Evolutionary conservation across 2,329 filamentous ascomycete genomes (phyloP), one percentile per base, ranked within the genome.

Genomic region (Balansia obtecta): DNA sequence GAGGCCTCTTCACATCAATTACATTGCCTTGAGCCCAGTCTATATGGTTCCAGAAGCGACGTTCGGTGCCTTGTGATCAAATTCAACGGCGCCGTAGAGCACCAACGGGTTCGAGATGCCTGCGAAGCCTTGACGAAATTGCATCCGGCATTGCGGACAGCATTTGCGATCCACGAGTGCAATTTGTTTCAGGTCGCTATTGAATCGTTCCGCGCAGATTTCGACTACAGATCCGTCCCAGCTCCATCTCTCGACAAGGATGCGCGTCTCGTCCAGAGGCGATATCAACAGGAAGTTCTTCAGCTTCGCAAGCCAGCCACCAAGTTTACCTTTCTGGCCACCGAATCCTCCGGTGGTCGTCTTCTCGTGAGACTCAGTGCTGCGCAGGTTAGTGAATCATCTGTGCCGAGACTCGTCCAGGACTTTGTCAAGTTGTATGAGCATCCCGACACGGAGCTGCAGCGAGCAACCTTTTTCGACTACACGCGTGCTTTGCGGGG

Each of bases 111-210:
- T 1, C 69, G 76, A 52, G 64, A 67, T 1, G 72, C 73, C 0
- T 77, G 74, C 55, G 63, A 65, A 20, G 65, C 67, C 12, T 63
- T 78, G 9, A 63, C 65, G 0, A 61, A 61, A 34, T 64, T 73
- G 37, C 75, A 78, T 41, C 70, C 73, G 0, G 74, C 77, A 30
- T 66, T 82, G 8, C 72, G 77, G 20, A 79, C 79, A 0, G 70
- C 72, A 0, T 81, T 81, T 50, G 65, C 74, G 2, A 61, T 67
- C 0, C 68, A 75, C 45, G 66, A 69, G 11, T 67, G 72, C 7
- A 66, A 65, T 2, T 63, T 77, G 0, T 76, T 72, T 55, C 75
- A 78, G 57, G 71, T 73, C 0, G 68, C 72, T 34, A 59, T 75
- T 37, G 68, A 68, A 45, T 65, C 67, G 2, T 70, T 67, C 55